phyloP scores from a whole-genome alignment of 2,329 filamentous ascomycete genomes.

The Fusarium sp. region DNA sequence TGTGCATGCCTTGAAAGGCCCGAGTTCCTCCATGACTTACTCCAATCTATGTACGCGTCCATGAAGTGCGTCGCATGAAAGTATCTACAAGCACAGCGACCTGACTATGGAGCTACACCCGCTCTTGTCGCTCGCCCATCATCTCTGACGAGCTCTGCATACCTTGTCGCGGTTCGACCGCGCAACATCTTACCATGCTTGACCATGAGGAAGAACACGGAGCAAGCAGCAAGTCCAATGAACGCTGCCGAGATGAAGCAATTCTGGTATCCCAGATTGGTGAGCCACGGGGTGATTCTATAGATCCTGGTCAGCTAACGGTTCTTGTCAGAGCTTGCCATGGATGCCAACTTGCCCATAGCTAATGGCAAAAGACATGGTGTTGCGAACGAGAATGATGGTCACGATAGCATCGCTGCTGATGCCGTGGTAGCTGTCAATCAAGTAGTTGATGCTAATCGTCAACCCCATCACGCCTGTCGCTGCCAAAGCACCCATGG shows the following conservation, averaged over 20 bases:
- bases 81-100: not conserved
- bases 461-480: conserved; percentile 50
- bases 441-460: conserved; percentile 52
- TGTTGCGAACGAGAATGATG: conserved; percentile 52
- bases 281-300: conserved; percentile 60
- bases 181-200: conserved; percentile 54
- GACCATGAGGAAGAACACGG: conserved; percentile 56
- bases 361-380: conserved; percentile 49
- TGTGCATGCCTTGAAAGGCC: too few species aligned
- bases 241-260: conserved; percentile 55
- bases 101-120: not conserved
- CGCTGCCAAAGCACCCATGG: conserved; percentile 50
- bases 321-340: rapidly evolving
- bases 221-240: conserved; percentile 50
- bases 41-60: not conserved
- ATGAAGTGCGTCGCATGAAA: too few species aligned
- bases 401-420: conserved; percentile 52
- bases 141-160: conserved; percentile 19
- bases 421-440: conserved; percentile 54
- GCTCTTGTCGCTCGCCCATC: conserved; percentile 8
- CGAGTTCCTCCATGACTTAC: too few species aligned
- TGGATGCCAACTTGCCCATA: conserved; percentile 39
- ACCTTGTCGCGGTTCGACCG: conserved; percentile 24
- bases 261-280: conserved; percentile 53
- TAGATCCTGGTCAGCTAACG: not conserved